Base-by-base conservation (phyloP, 768 basidiomycete species). In the Collybiopsis confluens region DNA sequence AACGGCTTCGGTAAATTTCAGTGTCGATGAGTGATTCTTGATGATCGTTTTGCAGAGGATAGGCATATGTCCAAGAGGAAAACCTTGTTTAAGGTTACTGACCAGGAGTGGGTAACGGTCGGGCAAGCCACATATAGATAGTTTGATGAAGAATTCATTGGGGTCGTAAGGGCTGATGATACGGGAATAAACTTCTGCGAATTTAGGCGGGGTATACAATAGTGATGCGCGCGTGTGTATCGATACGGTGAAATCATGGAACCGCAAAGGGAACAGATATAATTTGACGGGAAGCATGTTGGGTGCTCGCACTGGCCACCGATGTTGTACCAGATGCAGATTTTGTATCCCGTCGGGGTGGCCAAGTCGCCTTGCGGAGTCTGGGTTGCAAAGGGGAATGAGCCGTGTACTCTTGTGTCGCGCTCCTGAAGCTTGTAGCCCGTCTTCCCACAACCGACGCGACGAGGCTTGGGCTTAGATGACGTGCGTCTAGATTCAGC, bases 1-100 rank as follows among this genome's bases (percentile, higher is more conserved):
- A 18, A 67, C 51, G 2, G 60, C 52, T 3, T 57, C 36, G 0
- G 15, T 15, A 45, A 61, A 38, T 1, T 36, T n/a, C 2, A n/a
- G 2, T 13, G 56, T 46, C 0, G 65, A 63, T 1, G 47, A 40
- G 43, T 68, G 59, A 30, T 67, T 68, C 0, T 58, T 57, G 21
- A 66, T 61, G 9, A 61, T 51, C 1, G 65, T 55, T 6, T 58
- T 8, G 1, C 27, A 0, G 4, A 67, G 54, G 0, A 9, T 0
- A 0, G 48, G 48, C 30, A 49, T 16, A 35, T 21, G 8, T n/a
- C 48, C 48, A 13, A 49, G 37, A n/a, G 35, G 35, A 38, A 38
- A 36, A 26, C 48, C 48, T 24, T 20, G 33, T 1, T 18, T 30
- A 7, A 49, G 35, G 23, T 20, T 37, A 20, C 20, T 8, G 33